Evolutionary conservation across 73 alveolate genomes (phyloP).

Genomic region (Symbiodinium pilosum): DNA sequence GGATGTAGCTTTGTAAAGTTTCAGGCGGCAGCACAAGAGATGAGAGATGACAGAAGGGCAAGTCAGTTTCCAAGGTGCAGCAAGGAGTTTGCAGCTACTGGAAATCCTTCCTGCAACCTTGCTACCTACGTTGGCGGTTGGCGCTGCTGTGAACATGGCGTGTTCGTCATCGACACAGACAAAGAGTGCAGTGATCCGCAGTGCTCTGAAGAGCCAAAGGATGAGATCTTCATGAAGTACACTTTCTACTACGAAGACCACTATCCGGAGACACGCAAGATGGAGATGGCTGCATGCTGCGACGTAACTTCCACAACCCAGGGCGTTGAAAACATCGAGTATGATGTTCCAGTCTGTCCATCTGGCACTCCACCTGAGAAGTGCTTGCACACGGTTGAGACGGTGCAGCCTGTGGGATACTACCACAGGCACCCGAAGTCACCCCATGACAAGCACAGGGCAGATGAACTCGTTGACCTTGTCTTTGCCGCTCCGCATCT

Average conservation of each 20-base stretch:
- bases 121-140: slow-evolving; percentile 90
- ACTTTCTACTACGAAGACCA: slow-evolving; percentile 64
- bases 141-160: slow-evolving; percentile 93
- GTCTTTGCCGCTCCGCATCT: slow-evolving; percentile 78
- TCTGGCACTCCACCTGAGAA: slow-evolving; percentile 58
- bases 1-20: too few species aligned
- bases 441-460: slow-evolving; percentile 35
- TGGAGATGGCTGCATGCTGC: slow-evolving; percentile 89
- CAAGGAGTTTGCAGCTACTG: slow-evolving; percentile 40
- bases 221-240: slow-evolving; percentile 10
- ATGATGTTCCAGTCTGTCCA: slow-evolving; percentile 52
- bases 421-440: slow-evolving; percentile 35
- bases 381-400: slow-evolving; percentile 56
- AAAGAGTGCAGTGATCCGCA: slow-evolving; percentile 67
- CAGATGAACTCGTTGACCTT: slow-evolving; percentile 80
- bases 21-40: too few species aligned
- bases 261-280: slow-evolving; percentile 24
- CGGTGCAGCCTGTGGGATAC: slow-evolving; percentile 73
- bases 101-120: slow-evolving; percentile 75
- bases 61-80: slow-evolving; percentile 29
- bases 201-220: slow-evolving; percentile 56
- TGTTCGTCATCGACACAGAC: slow-evolving; percentile 85
- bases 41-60: too few species aligned
- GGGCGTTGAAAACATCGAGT: slow-evolving; percentile 88
- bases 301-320: slow-evolving; percentile 61